These are phyloP conservation scores for Ceratocystis cubensis DNA, from an alignment of 2,329 filamentous ascomycete genomes.

Conservation along the genomic window DNA sequence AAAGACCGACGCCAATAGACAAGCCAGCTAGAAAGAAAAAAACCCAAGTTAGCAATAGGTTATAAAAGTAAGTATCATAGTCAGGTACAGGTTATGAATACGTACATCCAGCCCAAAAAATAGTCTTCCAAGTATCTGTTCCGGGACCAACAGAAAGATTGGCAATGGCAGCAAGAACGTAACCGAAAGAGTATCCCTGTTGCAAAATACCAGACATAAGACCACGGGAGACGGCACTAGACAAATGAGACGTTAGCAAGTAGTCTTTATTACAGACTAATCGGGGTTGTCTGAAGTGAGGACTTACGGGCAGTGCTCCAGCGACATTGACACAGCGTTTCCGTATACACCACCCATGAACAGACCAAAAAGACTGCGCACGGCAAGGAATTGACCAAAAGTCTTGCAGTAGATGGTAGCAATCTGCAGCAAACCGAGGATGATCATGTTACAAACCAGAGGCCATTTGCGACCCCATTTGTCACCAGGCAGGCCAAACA, in stretches of 20 bases:
- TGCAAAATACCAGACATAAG: conserved; percentile 66
- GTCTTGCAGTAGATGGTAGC: conserved; percentile 65
- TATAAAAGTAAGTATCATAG: no score
- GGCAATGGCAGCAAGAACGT: conserved; percentile 63
- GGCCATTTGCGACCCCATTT: conserved; percentile 73
- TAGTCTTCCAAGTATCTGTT: conserved; percentile 56
- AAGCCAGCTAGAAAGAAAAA: conserved; percentile 38
- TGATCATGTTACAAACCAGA: conserved; percentile 67
- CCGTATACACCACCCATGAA: conserved; percentile 76
- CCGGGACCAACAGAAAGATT: conserved; percentile 59
- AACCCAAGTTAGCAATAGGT: conserved; percentile 14
- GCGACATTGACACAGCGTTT: conserved; percentile 64
- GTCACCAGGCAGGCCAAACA: conserved; percentile 67
- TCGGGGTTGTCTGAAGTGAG: background rate
- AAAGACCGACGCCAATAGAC: conserved; percentile 54
- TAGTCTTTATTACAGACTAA: background rate
- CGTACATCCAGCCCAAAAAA: conserved; percentile 56
- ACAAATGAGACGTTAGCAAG: conserved; percentile 21
- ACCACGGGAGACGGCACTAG: conserved; percentile 50
- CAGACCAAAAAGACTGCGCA: conserved; percentile 62
- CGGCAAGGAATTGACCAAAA: conserved; percentile 59
- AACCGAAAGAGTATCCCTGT: conserved; percentile 69
- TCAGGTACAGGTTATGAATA: conserved; percentile 20
- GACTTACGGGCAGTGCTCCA: conserved; percentile 62
- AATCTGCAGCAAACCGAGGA: conserved; percentile 54